Base-by-base conservation (phyloP, 108 stramenopile species). In the Nitzschia putrida region DNA sequence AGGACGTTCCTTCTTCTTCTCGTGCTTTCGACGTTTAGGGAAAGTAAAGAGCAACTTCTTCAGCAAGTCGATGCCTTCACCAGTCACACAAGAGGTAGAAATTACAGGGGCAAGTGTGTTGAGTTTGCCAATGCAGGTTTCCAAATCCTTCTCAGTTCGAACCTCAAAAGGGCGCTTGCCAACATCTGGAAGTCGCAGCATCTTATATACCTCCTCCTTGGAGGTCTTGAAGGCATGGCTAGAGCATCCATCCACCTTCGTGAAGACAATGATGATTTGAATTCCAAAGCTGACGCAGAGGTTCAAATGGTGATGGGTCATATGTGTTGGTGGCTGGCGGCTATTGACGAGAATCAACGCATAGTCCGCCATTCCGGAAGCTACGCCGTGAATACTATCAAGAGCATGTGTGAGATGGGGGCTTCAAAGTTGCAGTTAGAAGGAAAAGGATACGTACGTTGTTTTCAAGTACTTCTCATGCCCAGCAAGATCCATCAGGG, bases 401-500 rank as follows among this genome's bases (percentile, higher is more conserved):
- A 4, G 8, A 39, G 8, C n/a, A n/a, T n/a, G 16, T 13, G 29
- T 37, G n/a, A 57, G 7, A 24, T 21, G 13, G 5, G 58, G 18
- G 7, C 16, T 3, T 38, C 34, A 41, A 41, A 7, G 9, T 38
- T 41, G n/a, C n/a, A n/a, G n/a, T n/a, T n/a, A n/a, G n/a, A n/a
- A n/a, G n/a, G n/a, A n/a, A n/a, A n/a, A n/a, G n/a, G n/a, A n/a
- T n/a, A 68, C 51, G 54, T 69, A 83, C 54, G 99, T 98, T 16
- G 99, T 98, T 72, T 99, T 99, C 57, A 99, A 79, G 72, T 98
- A 99, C 71, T 97, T 96, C 71, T 99, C 98, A 74, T 99, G 99
- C 4, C 99, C 99, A 41, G 97, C 98, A 53, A 99, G 74, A 75
- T 99, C 99, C 84, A 98, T 97, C 37, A 99, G 71, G 18, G 96